Evolutionary conservation across 257 asterid genomes (phyloP).

Genomic region (Scutellaria minor): DNA sequence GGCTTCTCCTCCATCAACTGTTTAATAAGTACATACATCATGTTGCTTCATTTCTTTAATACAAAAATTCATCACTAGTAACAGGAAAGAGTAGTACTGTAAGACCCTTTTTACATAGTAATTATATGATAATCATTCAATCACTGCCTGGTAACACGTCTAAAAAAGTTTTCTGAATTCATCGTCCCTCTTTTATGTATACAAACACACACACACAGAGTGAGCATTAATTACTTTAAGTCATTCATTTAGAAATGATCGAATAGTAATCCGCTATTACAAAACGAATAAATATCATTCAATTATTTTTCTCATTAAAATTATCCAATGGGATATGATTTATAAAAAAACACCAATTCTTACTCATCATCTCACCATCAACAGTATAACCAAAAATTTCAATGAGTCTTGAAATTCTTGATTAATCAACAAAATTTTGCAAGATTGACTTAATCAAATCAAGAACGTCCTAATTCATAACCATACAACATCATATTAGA

Average conservation of each 20-base stretch:
- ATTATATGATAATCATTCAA: not conserved
- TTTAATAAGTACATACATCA: not conserved
- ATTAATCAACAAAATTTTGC: constrained; percentile 22
- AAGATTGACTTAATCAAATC: constrained; percentile 25
- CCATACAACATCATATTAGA: not conserved
- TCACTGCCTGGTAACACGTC: no score
- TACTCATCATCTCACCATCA: constrained; percentile 29
- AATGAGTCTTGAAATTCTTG: constrained; percentile 15
- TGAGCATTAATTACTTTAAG: constrained; percentile 3
- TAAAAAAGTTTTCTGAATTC: no score
- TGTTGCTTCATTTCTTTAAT: not conserved
- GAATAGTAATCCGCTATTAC: not conserved
- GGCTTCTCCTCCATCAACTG: constrained; percentile 19
- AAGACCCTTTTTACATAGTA: not conserved
- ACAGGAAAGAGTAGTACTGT: not conserved
- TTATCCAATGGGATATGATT: not conserved
- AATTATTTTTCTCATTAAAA: not conserved
- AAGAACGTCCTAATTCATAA: constrained; percentile 26
- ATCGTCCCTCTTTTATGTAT: no score
- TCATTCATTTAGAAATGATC: constrained; percentile 11
- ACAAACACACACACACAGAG: no score
- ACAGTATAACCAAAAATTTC: constrained; percentile 18
- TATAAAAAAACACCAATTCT: constrained; percentile 17
- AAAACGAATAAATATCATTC: not conserved
- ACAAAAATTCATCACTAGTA: constrained; percentile 20